phyloP scores from a whole-genome alignment of 768 basidiomycete genomes.

The Plicaturopsis crispa region DNA sequence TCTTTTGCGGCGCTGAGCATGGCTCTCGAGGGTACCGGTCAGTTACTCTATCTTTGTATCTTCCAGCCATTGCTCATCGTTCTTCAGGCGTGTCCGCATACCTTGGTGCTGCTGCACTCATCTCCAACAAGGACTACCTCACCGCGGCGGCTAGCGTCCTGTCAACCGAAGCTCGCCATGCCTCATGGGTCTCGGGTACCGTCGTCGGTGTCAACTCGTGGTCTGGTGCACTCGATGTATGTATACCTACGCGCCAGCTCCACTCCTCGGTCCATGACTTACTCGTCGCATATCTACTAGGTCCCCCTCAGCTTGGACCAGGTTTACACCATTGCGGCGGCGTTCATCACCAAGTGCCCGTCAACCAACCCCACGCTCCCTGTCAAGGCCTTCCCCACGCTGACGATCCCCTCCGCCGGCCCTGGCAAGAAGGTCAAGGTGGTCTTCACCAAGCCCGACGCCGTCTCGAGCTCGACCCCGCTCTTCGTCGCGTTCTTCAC shows the following conservation, averaged over 20 bases:
- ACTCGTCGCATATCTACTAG: constrained; percentile 5
- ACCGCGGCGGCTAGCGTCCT: constrained; percentile 57
- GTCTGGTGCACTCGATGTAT: constrained; percentile 37
- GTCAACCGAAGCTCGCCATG: constrained; percentile 45
- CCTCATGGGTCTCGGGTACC: constrained; percentile 37
- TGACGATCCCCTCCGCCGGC: constrained; percentile 20
- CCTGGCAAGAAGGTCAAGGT: constrained; percentile 20
- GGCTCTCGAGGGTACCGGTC: constrained; percentile 44
- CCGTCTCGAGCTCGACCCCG: too few relatives aligned
- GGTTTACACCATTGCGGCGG: constrained; percentile 38
- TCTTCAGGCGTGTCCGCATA: constrained; percentile 46
- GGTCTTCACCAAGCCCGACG: constrained; percentile 12
- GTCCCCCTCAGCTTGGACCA: constrained; percentile 31
- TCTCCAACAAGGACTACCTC: constrained; percentile 32
- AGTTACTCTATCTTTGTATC: background rate
- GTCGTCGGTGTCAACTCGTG: constrained; percentile 33
- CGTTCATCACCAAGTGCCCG: constrained; percentile 43
- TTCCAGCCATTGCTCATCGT: too few relatives aligned
- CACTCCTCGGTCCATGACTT: too few relatives aligned
- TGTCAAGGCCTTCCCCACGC: constrained; percentile 39
- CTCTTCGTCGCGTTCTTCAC: constrained; percentile 37
- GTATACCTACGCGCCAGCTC: constrained; percentile 8
- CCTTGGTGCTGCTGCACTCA: constrained; percentile 41
- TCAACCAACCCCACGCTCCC: constrained; percentile 38
- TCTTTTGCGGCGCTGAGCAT: constrained; percentile 37